Evolutionary conservation across 164 flowering plant species (phyloP), one percentile per base, ranked within the genome.

Genomic region (Vitis amurensis): DNA sequence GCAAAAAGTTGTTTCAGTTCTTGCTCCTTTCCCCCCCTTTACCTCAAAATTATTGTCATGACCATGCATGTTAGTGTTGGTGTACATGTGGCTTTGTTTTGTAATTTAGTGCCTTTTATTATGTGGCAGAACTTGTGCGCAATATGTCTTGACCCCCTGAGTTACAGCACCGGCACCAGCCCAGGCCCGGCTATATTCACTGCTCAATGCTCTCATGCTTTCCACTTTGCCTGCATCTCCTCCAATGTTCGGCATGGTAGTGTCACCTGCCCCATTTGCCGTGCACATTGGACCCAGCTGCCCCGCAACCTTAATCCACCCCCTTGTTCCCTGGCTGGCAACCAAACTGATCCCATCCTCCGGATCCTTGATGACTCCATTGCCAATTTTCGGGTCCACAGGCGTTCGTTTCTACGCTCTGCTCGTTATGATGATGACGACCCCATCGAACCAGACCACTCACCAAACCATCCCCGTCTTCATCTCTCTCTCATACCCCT

Each of bases 361-460:
- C 88, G 82, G 52, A 92, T 92, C 64, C 90, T 94, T 37, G 98
- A 94, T 63, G 92, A 91, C 74, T 94, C 98, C 75, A 94, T 94
- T 11, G 92, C 97, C 71, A 88, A 83, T 30, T 86, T 85, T 63
- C 83, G 98, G 16, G 86, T 88, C 64, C 94, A 89, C 76, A 74
- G 97, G n/a, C 94, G 90, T 10, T 93, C 97, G 61, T 81, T 91
- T 68, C 87, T 88, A 29, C 92, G 82, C 61, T 79, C 94, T 31
- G 88, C 88, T 30, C 89, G 88, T 50, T 89, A 91, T 27, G 84
- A 90, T 55, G 93, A 87, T 59, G 93, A 89, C 55, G 89, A 91
- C 74, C 97, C 97, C 0, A 60, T 90, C 2, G 96, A 91, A 50
- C 91, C 87, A 29, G 81, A 83, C 71, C 78, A 74, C 57, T 14